These are phyloP conservation scores for Allantophomopsis lycopodina DNA, from an alignment of 2,329 filamentous ascomycete species.

Conservation along the genomic window DNA sequence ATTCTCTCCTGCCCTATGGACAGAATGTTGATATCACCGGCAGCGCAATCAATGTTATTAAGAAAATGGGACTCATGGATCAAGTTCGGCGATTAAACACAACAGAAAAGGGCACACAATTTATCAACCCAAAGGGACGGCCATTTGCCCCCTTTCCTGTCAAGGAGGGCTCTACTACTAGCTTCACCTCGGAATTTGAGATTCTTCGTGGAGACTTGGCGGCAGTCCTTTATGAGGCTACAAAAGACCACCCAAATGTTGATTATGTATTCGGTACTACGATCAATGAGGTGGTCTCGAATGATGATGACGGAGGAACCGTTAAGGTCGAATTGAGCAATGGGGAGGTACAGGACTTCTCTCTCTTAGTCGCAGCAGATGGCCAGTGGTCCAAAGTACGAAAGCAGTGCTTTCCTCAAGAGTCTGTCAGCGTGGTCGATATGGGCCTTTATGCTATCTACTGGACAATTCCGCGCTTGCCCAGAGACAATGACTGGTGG, in stretches of 20 bases:
- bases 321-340: slow-evolving; percentile 27
- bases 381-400: slow-evolving; percentile 35
- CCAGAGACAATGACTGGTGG: slow-evolving; percentile 19
- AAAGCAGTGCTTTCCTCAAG: slow-evolving; percentile 13
- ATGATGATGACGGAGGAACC: slow-evolving; percentile 11
- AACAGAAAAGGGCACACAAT: slow-evolving; percentile 29
- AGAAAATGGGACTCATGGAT: slow-evolving; percentile 34
- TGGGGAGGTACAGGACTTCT: slow-evolving; percentile 26
- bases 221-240: slow-evolving; percentile 23
- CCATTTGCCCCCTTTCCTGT: slow-evolving; percentile 24
- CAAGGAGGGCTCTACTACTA: slow-evolving; percentile 2
- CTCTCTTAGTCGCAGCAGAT: slow-evolving; percentile 40
- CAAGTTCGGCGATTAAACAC: slow-evolving; percentile 25
- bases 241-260: slow-evolving; percentile 9
- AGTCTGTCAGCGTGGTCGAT: slow-evolving; percentile 6
- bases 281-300: slow-evolving; percentile 5
- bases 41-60: slow-evolving; percentile 33
- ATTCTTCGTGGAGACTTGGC: slow-evolving; percentile 29
- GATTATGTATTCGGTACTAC: slow-evolving; percentile 21
- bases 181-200: slow-evolving; percentile 28
- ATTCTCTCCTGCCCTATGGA: slow-evolving; percentile 28
- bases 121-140: slow-evolving; percentile 25
- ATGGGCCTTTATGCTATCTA: slow-evolving; percentile 18
- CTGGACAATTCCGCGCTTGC: slow-evolving; percentile 20
- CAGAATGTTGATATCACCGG: slow-evolving; percentile 39